Conservation (phyloP, 2,329 filamentous ascomycete species). For the Penicillium sp. region DNA sequence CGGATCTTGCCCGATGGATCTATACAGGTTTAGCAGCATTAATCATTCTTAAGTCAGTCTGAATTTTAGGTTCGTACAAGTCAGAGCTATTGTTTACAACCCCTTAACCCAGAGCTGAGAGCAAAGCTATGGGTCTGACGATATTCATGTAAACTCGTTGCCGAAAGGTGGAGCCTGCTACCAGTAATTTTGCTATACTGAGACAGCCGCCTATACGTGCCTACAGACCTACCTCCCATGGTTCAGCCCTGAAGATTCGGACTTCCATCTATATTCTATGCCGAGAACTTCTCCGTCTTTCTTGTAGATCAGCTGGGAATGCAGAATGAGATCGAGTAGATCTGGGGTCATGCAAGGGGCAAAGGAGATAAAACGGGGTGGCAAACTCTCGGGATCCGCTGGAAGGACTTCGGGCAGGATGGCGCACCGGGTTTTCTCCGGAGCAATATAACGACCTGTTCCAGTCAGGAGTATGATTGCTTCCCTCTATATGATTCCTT, state of each 20-base stretch:
- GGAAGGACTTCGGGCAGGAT: background rate
- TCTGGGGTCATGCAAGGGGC: conserved; percentile 26
- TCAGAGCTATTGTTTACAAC: background rate
- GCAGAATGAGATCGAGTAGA: conserved; percentile 2
- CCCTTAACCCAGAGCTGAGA: background rate
- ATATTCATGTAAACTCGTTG: background rate
- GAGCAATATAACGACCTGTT: background rate
- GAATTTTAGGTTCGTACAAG: background rate
- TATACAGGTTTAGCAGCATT: background rate
- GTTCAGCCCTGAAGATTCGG: background rate
- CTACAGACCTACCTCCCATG: background rate
- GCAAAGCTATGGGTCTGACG: background rate
- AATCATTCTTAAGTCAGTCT: background rate
- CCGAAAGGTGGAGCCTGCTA: background rate
- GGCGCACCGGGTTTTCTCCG: background rate
- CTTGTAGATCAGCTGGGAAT: background rate
- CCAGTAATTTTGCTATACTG: conserved; percentile 1
- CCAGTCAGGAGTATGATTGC: background rate
- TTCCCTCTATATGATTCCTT: background rate
- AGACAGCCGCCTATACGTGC: background rate
- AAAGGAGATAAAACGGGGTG: conserved; percentile 12
- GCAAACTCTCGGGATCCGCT: background rate
- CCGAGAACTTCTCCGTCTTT: background rate
- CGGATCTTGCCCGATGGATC: background rate
- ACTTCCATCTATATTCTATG: background rate